Evolutionary conservation across 257 asterid genomes (phyloP), one percentile per base, ranked within the genome.

Genomic region (Pogostemon cablin): DNA sequence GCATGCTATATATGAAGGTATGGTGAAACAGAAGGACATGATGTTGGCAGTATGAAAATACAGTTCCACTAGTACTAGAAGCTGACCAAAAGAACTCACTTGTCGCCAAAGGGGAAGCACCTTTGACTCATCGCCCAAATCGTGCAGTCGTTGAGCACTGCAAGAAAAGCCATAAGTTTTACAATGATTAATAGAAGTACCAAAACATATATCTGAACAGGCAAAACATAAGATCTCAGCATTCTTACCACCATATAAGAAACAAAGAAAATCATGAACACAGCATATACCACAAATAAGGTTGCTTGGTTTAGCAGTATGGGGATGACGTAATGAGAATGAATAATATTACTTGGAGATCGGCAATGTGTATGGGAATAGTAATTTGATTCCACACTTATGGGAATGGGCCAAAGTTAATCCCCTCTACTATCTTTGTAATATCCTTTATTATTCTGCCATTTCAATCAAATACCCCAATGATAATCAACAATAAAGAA

Each of bases 21-120:
- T 17, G 69, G 15, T 20, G 62, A 61, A 72, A 25, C 66, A 54
- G 55, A 74, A 52, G 57, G 68, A 46, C 43, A 48, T 37, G 39
- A 47, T 41, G 66, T 39, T 62, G 59, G 70, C 37, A 56, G 78
- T 48, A 25, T 41, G 54, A 53, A 49, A 58, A 42, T 6, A 66
- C 66, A 61, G 62, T 62, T 46, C 43, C 10, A 41, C 11, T 38
- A 47, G 42, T 35, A 69, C 62, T 61, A 60, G 71, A 75, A 58
- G 65, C 75, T 44, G 55, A 67, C 34, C 7, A 56, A 74, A 73
- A 61, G 10, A 34, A 79, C 92, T 80, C 83, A 95, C 99, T 87
- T 95, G 99, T 90, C 98, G 86, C 98, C 99, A 95, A 57, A 95
- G 92, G 72, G 99, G 98, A 75, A 95, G 96, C 79, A 86, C 69